Base-by-base conservation (phyloP, 192 early-diverging fungal genomes). In the Backusella australiensis region DNA sequence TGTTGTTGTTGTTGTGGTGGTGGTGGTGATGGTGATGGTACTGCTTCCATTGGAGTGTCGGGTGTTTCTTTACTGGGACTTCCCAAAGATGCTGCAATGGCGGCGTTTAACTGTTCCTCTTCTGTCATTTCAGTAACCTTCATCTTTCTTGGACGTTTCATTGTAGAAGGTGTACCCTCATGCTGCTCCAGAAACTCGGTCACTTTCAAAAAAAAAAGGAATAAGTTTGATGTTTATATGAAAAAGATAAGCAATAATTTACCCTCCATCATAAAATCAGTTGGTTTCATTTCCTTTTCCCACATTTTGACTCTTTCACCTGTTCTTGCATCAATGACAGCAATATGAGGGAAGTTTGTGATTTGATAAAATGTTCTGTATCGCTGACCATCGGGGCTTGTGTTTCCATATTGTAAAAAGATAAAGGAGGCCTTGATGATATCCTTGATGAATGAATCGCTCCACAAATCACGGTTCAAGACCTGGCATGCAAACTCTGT, bases 401-500 rank as follows among this genome's bases (percentile, higher is more conserved):
- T 87, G 42, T 83, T 78, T 29, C 84, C 83, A 41, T 84, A 91
- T 85, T 96, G 94, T 23, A 96, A 78, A 79, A 99, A 98, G 34
- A 96, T 75, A 89, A 98, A 98, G 73, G 91, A 85, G 65, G 89
- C 90, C 36, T 81, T 82, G 59, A 99, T 86, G 11, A 95, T 71
- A 8, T 94, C 92, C 80, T 94, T 91, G 6, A 98, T 92, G 15
- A 83, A 79, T 21, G 76, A 35, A 66, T 95, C 86, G 35, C 92
- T 97, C 96, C 96, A 99, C 63, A 98, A 86, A 86, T 99, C 96
- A 71, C 97, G 92, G 79, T 97, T 98, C 80, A 98, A 82, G 19
- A 91, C 84, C 75, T 97, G 94, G 82, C 95, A 97, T 23, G 86
- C 81, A 83, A 98, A 98, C 56, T 97, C 94, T 0, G 89, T 81